Evolutionary conservation across 106 monocot species (phyloP).

Genomic region (Allium sativum): DNA sequence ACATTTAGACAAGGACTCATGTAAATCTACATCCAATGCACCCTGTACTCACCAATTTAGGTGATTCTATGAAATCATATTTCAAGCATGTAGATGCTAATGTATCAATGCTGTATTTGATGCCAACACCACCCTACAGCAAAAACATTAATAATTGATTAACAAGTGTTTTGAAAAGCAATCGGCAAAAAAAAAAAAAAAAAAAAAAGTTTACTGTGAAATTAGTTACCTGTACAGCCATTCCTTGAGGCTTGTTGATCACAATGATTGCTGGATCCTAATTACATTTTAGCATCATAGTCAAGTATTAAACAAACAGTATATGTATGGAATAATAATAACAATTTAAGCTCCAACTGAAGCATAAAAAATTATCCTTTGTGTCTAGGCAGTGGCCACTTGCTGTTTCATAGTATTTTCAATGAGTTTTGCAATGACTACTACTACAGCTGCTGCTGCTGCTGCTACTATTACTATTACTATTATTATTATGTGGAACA

Average conservation of each 20-base stretch:
- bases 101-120: constrained; percentile 61
- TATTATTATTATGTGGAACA: no score
- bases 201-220: neutral
- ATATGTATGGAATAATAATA: no score
- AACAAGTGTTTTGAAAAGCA: neutral
- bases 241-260: constrained; percentile 77
- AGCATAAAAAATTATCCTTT: no score
- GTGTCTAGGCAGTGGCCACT: no score
- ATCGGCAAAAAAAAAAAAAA: neutral
- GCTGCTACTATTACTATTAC: no score
- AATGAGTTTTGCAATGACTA: no score
- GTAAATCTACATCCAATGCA: no score
- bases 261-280: constrained; percentile 75
- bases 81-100: constrained; percentile 54
- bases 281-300: neutral
- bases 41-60: constrained; percentile 59
- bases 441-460: no score
- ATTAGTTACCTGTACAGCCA: constrained; percentile 70
- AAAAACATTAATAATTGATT: constrained; percentile 7
- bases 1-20: no score
- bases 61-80: constrained; percentile 51
- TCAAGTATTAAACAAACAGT: no score
- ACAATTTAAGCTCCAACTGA: no score
- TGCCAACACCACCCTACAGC: constrained; percentile 73
- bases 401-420: no score